Evolutionary conservation across 164 flowering plant genomes (phyloP), one percentile per base, ranked within the genome.

Genomic region (Vitis rupestris): DNA sequence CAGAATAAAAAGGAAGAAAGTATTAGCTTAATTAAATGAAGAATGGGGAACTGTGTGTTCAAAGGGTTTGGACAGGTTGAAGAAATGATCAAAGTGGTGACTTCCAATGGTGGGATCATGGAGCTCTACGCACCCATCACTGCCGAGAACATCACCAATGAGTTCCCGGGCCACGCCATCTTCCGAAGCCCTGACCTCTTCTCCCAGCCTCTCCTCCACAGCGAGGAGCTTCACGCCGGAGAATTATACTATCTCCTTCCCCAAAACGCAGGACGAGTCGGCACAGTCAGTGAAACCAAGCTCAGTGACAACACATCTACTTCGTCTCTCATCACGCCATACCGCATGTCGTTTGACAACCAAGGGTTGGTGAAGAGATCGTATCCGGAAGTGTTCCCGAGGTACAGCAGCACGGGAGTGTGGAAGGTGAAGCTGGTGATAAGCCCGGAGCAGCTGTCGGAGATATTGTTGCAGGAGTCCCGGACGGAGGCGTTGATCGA

Each of bases 361-460:
- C 68, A 65, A 6, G 62, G 73, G 64, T 9, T 47, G 37, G 6
- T 47, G 70, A 72, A 59, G 72, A 29, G 58, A 62, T 27, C 63
- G 37, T 64, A 71, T 4, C 63, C 72, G 0, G 80, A 70, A 59
- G 74, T 79, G 61, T 37, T 67, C 15, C 77, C 84, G 49, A 73
- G 74, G 70, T 76, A 68, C 31, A 72, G 66, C 15, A 59, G 58
- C 12, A 59, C 54, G 8, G 82, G 82, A 4, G 82, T 79, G 55
- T 82, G 85, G 85, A 82, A 82, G 72, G 85, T 82, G 73, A 82
- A 70, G 72, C 75, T 82, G 72, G 85, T 82, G 23, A 82, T 82
- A 50, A 76, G 74, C 48, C 77, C 82, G 3, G 79, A 76, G 71
- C 79, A 82, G 76, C 56, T 82, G 70, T 74, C 81, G 70, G 82